Conservation (phyloP, 1,139 yeast genomes). For the Nakaseomyces nivariensis region DNA sequence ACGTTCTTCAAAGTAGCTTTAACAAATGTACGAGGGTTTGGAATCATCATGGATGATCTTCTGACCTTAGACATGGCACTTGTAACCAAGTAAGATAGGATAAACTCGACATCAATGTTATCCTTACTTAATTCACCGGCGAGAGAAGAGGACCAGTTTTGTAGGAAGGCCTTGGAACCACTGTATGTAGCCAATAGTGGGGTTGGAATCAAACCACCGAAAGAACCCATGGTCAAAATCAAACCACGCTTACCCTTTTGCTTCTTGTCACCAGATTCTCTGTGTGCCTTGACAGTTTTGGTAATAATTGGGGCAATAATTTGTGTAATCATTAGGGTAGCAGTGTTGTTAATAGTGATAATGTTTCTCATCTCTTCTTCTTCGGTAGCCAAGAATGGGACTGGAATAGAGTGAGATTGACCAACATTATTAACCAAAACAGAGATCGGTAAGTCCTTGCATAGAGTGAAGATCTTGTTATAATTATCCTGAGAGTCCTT, state of each 20-base stretch:
- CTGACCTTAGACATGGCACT: conserved; percentile 93
- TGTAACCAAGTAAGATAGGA: conserved; percentile 84
- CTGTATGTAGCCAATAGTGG: conserved; percentile 90
- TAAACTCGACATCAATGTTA: conserved; percentile 75
- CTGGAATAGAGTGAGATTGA: conserved; percentile 88
- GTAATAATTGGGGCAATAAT: conserved; percentile 58
- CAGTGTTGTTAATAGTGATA: conserved; percentile 74
- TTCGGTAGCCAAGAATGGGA: conserved; percentile 75
- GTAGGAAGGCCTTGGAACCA: conserved; percentile 92
- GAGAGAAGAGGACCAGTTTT: conserved; percentile 82
- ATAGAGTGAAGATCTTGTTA: conserved; percentile 38
- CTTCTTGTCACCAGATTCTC: conserved; percentile 18
- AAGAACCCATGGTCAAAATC: conserved; percentile 91
- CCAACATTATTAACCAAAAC: conserved; percentile 89
- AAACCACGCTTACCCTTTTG: conserved; percentile 45
- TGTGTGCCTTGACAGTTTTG: conserved; percentile 36
- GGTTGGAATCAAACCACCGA: conserved; percentile 88
- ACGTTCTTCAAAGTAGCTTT: conserved; percentile 51
- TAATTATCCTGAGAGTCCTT: conserved; percentile 40
- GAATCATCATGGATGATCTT: conserved; percentile 64
- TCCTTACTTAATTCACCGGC: conserved; percentile 70
- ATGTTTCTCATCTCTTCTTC: conserved; percentile 66
- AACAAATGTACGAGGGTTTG: conserved; percentile 76
- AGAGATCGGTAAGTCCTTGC: conserved; percentile 47
- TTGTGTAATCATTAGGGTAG: conserved; percentile 78